Base-by-base conservation (phyloP, 164 flowering plant species). In the Buxus sempervirens region DNA sequence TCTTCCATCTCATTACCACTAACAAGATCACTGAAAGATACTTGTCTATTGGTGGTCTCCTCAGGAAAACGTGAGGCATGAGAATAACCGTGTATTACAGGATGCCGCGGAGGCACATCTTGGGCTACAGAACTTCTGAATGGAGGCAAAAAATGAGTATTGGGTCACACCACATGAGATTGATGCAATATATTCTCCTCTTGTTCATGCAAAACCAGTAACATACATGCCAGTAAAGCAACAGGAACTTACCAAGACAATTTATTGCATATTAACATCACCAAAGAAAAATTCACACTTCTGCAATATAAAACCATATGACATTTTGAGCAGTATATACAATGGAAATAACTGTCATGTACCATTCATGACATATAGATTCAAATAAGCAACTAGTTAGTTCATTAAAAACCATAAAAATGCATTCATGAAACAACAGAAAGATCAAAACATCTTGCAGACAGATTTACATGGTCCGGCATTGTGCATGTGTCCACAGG, bases 1-100 rank as follows among this genome's bases (percentile, higher is more conserved):
- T 83, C 86, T 72, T 88, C 92, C 78, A 81, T 77, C 69, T 87
- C 94, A 73, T 64, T 77, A 45, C 80, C 76, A 77, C 80, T 82
- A 69, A 82, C 85, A 76, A 84, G 82, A 24, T 83, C 89, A 71
- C 80, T 81, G 75, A 90, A 88, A 63, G 84, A 82, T 53, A 82
- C 88, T 74, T 83, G 87, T 67, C 80, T 86, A 62, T 73, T 78
- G 51, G 79, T 48, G 9, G 78, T 66, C 58, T 79, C 92, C 64
- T 84, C 87, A 53, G 67, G 64, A 63, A 79, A 76, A 53, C 24
- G 78, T 13, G 70, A 58, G 8, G 27, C 60, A 64, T 68, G 84
- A n/a, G 75, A 19, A 58, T 81, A 80, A 60, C 58, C 77, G 45
- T 63, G 81, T 70, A 75, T 70, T 26, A 54, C 56, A 19, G 72